Base-by-base conservation (phyloP, 1,284 basidiomycete species). In the Moniliella sp. region DNA sequence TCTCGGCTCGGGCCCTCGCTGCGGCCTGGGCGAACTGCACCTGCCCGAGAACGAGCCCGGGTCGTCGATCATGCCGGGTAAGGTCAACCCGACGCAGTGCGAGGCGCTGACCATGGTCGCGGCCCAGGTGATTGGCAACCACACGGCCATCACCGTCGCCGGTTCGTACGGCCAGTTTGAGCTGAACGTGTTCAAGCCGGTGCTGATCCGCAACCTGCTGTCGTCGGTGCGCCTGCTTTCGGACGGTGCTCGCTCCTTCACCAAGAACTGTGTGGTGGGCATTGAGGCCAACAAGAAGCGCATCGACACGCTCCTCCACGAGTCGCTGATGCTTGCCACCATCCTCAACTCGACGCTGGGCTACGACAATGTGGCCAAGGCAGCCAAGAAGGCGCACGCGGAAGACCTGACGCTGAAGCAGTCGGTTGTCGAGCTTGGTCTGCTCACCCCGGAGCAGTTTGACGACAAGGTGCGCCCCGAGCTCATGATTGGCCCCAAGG, bases 1-100 rank as follows among this genome's bases (percentile, higher is more conserved):
- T 70, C 76, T 99, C 45, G 91, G 77, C 18, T 94, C 88, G 32
- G 91, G 91, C 35, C 91, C 91, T 42, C 78, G 91, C 33, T 99
- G 91, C 57, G 91, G 91, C 41, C 70, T 97, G 29, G 91, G 91
- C 19, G 91, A 99, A 66, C 67, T 99, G 31, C 74, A 71, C 51
- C 66, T 97, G 37, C 91, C 91, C 13, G 91, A 97, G 67, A 99
- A 99, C 63, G 91, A 99, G 65, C 91, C 91, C 27, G 91, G 91
- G 38, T 91, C 82, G 57, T 91, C 83, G 41, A 97, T 99, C 67
- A 99, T 99, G 91, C 91, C 91, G 13, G 91, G 91, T 43, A 97
- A 99, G 66, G 91, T 99, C 38, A 99, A 99, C 67, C 91, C 91
- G 11, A 99, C 91, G 3, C 91, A 99, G 64, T 97, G 91, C 53